Conservation (phyloP, 768 basidiomycete genomes). For the Termitomyces sp. region DNA sequence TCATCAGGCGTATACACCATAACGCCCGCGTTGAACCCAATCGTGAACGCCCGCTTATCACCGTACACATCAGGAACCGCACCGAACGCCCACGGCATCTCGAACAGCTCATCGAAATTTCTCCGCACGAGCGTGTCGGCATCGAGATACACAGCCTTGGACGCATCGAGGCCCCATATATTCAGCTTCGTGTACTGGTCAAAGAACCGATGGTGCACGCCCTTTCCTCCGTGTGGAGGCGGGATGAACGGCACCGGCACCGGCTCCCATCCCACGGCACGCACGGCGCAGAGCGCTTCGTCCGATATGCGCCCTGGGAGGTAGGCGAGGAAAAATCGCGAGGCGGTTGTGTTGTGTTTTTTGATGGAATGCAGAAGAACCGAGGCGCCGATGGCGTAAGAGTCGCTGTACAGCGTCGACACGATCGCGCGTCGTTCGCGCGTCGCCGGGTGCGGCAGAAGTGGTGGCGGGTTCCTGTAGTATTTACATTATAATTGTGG, state of each 20-base stretch:
- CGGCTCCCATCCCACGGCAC: slow-evolving; percentile 32
- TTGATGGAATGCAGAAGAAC: slow-evolving; percentile 23
- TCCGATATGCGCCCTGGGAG: slow-evolving; percentile 28
- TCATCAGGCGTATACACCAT: slow-evolving; percentile 28
- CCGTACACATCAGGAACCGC: slow-evolving; percentile 36
- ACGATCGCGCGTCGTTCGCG: slow-evolving; percentile 17
- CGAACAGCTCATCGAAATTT: slow-evolving; percentile 41
- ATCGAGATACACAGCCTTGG: slow-evolving; percentile 32
- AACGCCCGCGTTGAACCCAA: slow-evolving; percentile 36
- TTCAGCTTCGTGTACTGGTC: slow-evolving; percentile 41
- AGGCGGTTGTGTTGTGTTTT: slow-evolving; percentile 18
- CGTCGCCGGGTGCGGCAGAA: slow-evolving; percentile 4
- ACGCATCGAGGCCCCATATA: slow-evolving; percentile 34
- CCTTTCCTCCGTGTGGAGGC: slow-evolving; percentile 32
- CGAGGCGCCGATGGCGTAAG: slow-evolving; percentile 21
- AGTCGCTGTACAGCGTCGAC: slow-evolving; percentile 23
- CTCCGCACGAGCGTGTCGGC: slow-evolving; percentile 37
- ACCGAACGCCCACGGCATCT: slow-evolving; percentile 32
- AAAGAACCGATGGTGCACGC: slow-evolving; percentile 26
- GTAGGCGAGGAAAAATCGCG: slow-evolving; percentile 20
- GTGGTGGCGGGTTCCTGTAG: slow-evolving; percentile 15
- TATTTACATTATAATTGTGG: neutral
- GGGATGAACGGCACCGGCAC: slow-evolving; percentile 29
- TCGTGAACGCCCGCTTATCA: slow-evolving; percentile 24
- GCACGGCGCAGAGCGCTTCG: slow-evolving; percentile 32